Evolutionary conservation across 345 rosid species (phyloP).

Genomic region (Lepidium aucheri): DNA sequence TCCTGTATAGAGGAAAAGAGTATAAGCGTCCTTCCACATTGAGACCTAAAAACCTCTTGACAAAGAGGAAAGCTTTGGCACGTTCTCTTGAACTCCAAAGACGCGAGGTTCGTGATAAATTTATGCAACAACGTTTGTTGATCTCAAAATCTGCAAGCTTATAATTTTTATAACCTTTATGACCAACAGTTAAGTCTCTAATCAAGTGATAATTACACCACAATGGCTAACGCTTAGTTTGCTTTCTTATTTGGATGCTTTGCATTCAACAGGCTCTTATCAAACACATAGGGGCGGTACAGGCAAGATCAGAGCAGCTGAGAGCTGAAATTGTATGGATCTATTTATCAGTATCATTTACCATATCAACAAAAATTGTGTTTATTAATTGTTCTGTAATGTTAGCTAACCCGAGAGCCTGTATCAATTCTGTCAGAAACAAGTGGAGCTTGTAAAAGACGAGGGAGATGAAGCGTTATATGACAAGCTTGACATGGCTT

Average conservation of each 20-base stretch:
- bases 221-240: not conserved
- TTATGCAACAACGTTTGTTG: not conserved
- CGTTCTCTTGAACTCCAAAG: constrained; percentile 93
- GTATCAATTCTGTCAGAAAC: constrained; percentile 37
- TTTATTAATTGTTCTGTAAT: not conserved
- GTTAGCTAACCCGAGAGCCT: constrained; percentile 1
- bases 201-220: not conserved
- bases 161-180: not conserved
- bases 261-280: constrained; percentile 58
- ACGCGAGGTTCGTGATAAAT: constrained; percentile 47
- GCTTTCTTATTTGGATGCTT: constrained; percentile 2
- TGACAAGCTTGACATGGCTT: constrained; percentile 53
- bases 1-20: constrained; percentile 81
- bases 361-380: not conserved
- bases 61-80: constrained; percentile 95
- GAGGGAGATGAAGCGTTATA: constrained; percentile 52
- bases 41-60: constrained; percentile 84
- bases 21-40: constrained; percentile 70
- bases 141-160: not conserved
- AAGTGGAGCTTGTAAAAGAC: constrained; percentile 51
- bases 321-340: constrained; percentile 75
- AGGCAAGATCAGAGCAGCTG: constrained; percentile 48
- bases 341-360: not conserved
- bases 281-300: constrained; percentile 49
- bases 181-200: not conserved